Percentiles rank a stretch among this genome's conserved stretches.
Evolutionary conservation across 1,139 yeast species (phyloP).

Genomic region (Suhomyces chickasaworum): DNA sequence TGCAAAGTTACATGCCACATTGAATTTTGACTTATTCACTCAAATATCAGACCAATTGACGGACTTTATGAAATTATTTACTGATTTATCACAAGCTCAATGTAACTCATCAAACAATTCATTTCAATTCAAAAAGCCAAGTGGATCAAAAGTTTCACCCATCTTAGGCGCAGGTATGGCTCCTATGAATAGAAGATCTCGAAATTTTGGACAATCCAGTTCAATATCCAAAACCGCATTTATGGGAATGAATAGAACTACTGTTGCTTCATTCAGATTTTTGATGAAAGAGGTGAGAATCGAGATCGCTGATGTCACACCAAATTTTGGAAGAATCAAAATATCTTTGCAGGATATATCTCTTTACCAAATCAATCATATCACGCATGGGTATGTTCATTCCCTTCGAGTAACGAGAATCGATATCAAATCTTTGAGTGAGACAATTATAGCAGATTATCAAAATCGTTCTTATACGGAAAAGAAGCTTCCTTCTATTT

Average conservation of each 20-base stretch:
- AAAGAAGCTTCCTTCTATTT: constrained; percentile 25
- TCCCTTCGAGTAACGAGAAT: constrained; percentile 25
- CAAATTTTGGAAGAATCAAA: constrained; percentile 50
- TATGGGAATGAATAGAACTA: constrained; percentile 13
- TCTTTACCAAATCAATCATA: constrained; percentile 35
- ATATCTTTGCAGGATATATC: constrained; percentile 27
- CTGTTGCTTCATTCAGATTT: constrained; percentile 26
- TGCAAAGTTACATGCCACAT: constrained; percentile 21
- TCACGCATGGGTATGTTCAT: constrained; percentile 33
- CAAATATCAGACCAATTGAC: constrained; percentile 18
- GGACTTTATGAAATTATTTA: constrained; percentile 10
- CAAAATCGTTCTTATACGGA: constrained; percentile 22
- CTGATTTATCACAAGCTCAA: constrained; percentile 12
- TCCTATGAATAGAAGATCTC: constrained; percentile 16
- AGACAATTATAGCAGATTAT: constrained; percentile 34
- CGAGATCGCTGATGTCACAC: constrained; percentile 29
- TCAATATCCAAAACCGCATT: constrained; percentile 9
- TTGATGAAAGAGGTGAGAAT: constrained; percentile 27
- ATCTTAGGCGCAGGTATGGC: constrained; percentile 11
- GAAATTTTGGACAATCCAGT: constrained; percentile 17
- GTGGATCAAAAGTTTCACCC: not conserved
- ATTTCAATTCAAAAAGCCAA: constrained; percentile 5
- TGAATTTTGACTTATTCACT: constrained; percentile 19
- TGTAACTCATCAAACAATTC: constrained; percentile 22
- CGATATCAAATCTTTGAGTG: constrained; percentile 16